phyloP scores from a whole-genome alignment of 352 stramenopile species.

The Globisporangium nagaii region DNA sequence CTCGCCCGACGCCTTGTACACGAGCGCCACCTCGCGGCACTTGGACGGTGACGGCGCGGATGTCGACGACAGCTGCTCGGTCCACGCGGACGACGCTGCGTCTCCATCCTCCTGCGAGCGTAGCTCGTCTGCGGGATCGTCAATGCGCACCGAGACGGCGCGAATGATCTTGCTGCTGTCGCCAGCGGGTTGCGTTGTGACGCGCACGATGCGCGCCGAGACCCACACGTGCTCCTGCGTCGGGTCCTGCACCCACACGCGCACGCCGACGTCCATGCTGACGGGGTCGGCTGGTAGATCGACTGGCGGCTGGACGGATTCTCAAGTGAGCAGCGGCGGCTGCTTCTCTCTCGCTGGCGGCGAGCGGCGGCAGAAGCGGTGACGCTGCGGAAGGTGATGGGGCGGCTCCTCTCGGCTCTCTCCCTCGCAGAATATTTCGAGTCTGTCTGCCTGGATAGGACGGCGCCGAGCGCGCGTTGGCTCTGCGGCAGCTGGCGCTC shows the following conservation, averaged over 20 bases:
- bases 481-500: no score
- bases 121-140: background rate
- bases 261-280: slow-evolving; percentile 65
- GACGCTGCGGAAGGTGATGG: no score
- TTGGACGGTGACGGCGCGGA: slow-evolving; percentile 9
- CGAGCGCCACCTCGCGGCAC: slow-evolving; percentile 30
- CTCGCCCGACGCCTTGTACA: slow-evolving; percentile 32
- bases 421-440: background rate
- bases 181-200: background rate
- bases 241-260: slow-evolving; percentile 65
- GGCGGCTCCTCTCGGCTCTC: background rate
- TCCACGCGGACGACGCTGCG: background rate
- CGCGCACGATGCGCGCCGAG: slow-evolving; percentile 33
- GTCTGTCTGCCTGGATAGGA: no score
- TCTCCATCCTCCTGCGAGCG: background rate
- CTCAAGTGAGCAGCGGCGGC: no score
- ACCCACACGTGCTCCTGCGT: slow-evolving; percentile 54
- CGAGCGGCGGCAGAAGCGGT: background rate
- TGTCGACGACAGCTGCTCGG: slow-evolving; percentile 1
- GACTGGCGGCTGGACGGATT: background rate
- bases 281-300: background rate
- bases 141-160: slow-evolving; percentile 4
- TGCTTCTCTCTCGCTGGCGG: background rate
- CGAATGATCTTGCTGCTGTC: background rate
- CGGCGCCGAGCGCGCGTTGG: no score